Conservation (phyloP, 2,329 filamentous ascomycete genomes). For the Diaporthe nobilis region DNA sequence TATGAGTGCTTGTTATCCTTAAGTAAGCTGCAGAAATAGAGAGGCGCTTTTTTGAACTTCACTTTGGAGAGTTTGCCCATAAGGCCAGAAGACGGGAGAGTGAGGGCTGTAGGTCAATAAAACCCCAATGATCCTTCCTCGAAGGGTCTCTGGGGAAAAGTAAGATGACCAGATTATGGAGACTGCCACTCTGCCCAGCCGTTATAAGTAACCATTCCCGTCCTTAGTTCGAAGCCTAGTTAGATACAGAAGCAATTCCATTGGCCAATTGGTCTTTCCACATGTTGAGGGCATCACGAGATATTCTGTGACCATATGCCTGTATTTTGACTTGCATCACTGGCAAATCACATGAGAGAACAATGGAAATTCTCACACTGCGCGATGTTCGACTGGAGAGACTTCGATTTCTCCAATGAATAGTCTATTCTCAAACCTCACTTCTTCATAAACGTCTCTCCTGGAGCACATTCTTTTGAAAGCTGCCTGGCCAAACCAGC, state of each 20-base stretch:
- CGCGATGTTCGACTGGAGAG: background rate
- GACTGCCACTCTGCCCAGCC: background rate
- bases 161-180: background rate
- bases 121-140: background rate
- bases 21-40: no score
- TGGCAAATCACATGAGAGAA: background rate
- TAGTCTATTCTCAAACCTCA: background rate
- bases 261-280: background rate
- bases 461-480: background rate
- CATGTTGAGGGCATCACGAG: background rate
- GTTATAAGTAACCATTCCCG: background rate
- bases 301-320: background rate
- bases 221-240: background rate
- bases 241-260: background rate
- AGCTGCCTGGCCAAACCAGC: no score
- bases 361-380: background rate
- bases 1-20: background rate
- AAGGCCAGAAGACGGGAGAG: background rate
- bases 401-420: background rate
- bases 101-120: background rate
- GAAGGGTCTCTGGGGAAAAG: background rate
- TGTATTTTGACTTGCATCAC: background rate
- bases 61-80: no score
- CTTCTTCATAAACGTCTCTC: background rate
- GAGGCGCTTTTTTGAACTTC: background rate